These are phyloP conservation scores for Plasmodium gallinaceum DNA, from an alignment of 169 alveolate species.

Conservation along the genomic window DNA sequence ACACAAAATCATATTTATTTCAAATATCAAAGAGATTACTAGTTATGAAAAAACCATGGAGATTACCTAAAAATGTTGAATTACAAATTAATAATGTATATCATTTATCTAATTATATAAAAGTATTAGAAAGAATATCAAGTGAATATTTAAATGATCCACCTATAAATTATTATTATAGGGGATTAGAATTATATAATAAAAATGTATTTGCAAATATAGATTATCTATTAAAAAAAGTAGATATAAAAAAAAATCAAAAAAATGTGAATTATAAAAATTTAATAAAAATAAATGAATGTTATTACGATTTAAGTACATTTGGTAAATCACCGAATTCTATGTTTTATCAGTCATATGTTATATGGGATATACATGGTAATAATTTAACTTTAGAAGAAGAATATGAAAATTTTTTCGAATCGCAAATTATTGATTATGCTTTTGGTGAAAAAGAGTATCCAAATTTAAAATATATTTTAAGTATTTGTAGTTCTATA, in stretches of 20 bases:
- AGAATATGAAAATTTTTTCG: constrained; percentile 80
- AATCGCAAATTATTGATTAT: constrained; percentile 81
- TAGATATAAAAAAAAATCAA: constrained; percentile 51
- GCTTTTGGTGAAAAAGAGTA: constrained; percentile 81
- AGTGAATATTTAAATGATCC: constrained; percentile 78
- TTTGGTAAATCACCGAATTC: constrained; percentile 78
- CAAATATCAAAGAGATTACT: constrained; percentile 79
- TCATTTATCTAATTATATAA: constrained; percentile 80
- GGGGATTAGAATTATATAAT: constrained; percentile 71
- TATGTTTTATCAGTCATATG: constrained; percentile 83
- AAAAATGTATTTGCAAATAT: constrained; percentile 77
- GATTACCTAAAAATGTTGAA: constrained; percentile 82
- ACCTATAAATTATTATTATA: constrained; percentile 63
- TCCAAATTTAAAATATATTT: constrained; percentile 83
- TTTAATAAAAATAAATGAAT: constrained; percentile 78
- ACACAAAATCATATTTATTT: constrained; percentile 70
- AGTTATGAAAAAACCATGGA: constrained; percentile 88
- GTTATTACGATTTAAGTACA: constrained; percentile 81
- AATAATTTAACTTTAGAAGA: constrained; percentile 76
- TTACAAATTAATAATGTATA: constrained; percentile 83
- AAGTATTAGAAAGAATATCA: constrained; percentile 81
- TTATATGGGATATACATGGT: constrained; percentile 81
- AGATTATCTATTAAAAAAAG: constrained; percentile 75
- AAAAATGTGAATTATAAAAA: constrained; percentile 29
- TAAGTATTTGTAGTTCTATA: constrained; percentile 77